These are phyloP conservation scores for Funneliformis geosporum DNA, from an alignment of 192 early-diverging fungal species.

Conservation along the genomic window DNA sequence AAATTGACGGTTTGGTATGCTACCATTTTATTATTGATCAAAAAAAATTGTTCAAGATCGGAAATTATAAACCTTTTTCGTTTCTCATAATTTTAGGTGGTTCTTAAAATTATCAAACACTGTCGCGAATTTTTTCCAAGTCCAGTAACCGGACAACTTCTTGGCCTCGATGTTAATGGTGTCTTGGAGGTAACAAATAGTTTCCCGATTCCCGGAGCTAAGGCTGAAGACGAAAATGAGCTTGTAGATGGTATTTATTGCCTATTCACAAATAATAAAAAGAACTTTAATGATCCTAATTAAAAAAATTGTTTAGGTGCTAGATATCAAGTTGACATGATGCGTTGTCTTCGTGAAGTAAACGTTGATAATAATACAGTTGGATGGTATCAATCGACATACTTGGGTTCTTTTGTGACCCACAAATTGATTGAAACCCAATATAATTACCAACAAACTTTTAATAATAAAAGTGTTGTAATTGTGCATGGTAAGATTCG, in stretches of 20 bases:
- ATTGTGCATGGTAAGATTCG: constrained; percentile 75
- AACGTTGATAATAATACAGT: constrained; percentile 97
- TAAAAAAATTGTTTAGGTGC: constrained; percentile 31
- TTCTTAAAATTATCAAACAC: constrained; percentile 98
- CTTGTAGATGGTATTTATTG: constrained; percentile 20
- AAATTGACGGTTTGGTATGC: constrained; percentile 73
- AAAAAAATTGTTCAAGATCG: background rate
- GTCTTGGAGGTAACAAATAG: constrained; percentile 92
- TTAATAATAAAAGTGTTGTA: constrained; percentile 79
- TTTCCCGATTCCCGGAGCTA: constrained; percentile 77
- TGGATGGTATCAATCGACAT: constrained; percentile 95
- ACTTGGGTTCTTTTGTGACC: constrained; percentile 88
- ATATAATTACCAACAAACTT: constrained; percentile 85
- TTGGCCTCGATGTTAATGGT: constrained; percentile 90
- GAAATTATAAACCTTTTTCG: background rate
- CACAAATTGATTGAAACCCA: constrained; percentile 88
- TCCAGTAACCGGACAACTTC: constrained; percentile 86
- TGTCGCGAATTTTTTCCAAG: constrained; percentile 80
- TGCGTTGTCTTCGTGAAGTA: constrained; percentile 87
- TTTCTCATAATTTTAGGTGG: constrained; percentile 51
- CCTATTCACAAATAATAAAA: background rate
- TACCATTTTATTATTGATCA: background rate
- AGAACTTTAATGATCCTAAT: background rate
- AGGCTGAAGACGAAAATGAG: constrained; percentile 35
- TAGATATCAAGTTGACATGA: constrained; percentile 93